phyloP scores from a whole-genome alignment of 768 basidiomycete species.

The Pisolithus microcarpus region DNA sequence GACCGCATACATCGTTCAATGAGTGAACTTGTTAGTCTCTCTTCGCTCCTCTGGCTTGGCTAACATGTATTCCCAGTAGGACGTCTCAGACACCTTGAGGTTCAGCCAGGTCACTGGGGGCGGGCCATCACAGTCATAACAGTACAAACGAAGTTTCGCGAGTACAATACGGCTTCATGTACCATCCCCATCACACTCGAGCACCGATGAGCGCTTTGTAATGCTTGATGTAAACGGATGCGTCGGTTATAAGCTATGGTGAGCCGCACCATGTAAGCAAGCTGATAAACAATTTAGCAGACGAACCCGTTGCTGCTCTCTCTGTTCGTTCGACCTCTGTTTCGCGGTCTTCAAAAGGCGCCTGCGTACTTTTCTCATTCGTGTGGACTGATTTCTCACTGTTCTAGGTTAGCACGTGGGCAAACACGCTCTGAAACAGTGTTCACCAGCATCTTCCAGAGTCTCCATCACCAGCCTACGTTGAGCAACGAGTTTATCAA shows the following conservation, averaged over 20 bases:
- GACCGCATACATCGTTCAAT: slow-evolving; percentile 31
- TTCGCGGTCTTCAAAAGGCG: slow-evolving; percentile 28
- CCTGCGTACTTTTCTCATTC: slow-evolving; percentile 28
- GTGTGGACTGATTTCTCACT: slow-evolving; percentile 29
- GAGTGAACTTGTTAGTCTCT: slow-evolving; percentile 41
- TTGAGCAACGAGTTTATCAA: slow-evolving; percentile 28
- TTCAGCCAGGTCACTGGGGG: background rate
- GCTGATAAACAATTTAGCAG: background rate
- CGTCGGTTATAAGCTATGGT: slow-evolving; percentile 31
- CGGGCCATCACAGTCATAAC: background rate
- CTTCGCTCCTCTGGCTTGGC: background rate
- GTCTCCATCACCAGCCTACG: slow-evolving; percentile 26
- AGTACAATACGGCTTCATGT: slow-evolving; percentile 1
- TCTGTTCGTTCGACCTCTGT: slow-evolving; percentile 27
- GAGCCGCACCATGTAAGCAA: background rate
- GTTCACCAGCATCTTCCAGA: slow-evolving; percentile 29
- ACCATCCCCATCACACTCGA: slow-evolving; percentile 9
- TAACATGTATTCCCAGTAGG: slow-evolving; percentile 1
- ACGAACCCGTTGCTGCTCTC: slow-evolving; percentile 34
- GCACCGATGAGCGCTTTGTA: slow-evolving; percentile 32
- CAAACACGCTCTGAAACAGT: background rate
- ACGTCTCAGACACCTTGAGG: background rate
- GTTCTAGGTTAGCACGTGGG: slow-evolving; percentile 3
- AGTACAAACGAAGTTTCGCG: background rate
- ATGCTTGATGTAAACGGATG: slow-evolving; percentile 33